Conservation (phyloP, 2,329 filamentous ascomycete genomes). For the Scedosporium minutisporum region DNA sequence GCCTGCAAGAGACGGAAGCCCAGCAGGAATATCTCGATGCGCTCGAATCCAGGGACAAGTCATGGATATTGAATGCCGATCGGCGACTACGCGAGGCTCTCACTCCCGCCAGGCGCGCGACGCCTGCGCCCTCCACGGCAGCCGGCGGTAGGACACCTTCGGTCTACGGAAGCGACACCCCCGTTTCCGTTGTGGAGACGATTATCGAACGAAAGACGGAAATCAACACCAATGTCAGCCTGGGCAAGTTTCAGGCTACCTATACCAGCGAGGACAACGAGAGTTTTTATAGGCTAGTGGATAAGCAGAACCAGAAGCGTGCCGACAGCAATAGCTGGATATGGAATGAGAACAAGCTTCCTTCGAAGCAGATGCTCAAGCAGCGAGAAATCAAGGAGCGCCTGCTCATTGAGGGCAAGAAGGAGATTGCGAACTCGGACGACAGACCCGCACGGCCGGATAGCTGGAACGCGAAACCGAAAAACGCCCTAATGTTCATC, state of each 20-base stretch:
- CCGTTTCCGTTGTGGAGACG: constrained; percentile 43
- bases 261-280: constrained; percentile 98
- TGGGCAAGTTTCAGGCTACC: constrained; percentile 78
- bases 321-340: constrained; percentile 84
- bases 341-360: constrained; percentile 80
- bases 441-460: constrained; percentile 69
- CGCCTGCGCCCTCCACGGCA: constrained; percentile 15
- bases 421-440: constrained; percentile 57
- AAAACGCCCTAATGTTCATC: constrained; percentile 81
- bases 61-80: constrained; percentile 79
- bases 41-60: constrained; percentile 70
- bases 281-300: constrained; percentile 84
- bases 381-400: constrained; percentile 52
- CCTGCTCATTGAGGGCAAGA: constrained; percentile 32
- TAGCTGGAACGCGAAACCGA: constrained; percentile 62
- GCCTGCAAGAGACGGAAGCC: constrained; percentile 72
- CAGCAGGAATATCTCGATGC: constrained; percentile 91
- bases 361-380: constrained; percentile 65
- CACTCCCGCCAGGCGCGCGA: constrained; percentile 55
- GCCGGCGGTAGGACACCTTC: constrained; percentile 48
- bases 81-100: constrained; percentile 66
- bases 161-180: constrained; percentile 64
- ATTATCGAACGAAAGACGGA: constrained; percentile 30
- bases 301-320: constrained; percentile 78
- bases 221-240: constrained; percentile 67